Conservation (phyloP, 345 rosid genomes). For the Psidium friedrichsthalianum region DNA sequence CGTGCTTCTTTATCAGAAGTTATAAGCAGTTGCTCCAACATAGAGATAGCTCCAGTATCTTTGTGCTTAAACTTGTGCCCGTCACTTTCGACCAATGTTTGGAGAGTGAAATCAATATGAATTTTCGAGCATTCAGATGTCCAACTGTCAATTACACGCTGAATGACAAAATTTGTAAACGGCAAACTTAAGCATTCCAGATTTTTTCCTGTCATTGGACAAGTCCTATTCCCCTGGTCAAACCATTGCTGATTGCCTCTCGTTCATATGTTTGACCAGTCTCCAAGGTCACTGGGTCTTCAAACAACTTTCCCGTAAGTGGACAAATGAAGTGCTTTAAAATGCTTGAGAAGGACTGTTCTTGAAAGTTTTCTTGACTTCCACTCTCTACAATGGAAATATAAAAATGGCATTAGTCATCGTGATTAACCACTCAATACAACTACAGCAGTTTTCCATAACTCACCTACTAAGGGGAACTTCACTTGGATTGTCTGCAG, state of each 20-base stretch:
- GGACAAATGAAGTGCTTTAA: constrained; percentile 45
- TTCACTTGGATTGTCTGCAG: constrained; percentile 13
- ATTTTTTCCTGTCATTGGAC: constrained; percentile 46
- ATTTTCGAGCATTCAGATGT: constrained; percentile 19
- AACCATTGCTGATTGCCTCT: constrained; percentile 43
- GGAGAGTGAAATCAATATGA: constrained; percentile 17
- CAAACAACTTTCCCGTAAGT: constrained; percentile 36
- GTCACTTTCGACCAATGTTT: constrained; percentile 1
- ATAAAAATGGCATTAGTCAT: constrained; percentile 2
- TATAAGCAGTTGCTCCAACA: constrained; percentile 35
- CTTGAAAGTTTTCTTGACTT: constrained; percentile 7
- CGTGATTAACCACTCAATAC: background rate
- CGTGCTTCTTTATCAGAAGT: constrained; percentile 19
- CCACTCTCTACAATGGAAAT: constrained; percentile 18
- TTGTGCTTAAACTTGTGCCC: background rate
- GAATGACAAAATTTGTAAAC: constrained; percentile 35
- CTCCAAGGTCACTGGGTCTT: constrained; percentile 56
- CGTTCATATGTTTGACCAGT: constrained; percentile 58
- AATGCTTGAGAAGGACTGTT: constrained; percentile 18
- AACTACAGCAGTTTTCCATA: background rate
- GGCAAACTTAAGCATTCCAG: constrained; percentile 33
- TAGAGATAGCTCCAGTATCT: constrained; percentile 16
- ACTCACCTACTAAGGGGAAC: constrained; percentile 24
- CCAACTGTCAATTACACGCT: constrained; percentile 37
- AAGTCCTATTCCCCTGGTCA: constrained; percentile 39